Evolutionary conservation across 306 rosid genomes (phyloP).

Genomic region (Casuarina glauca): DNA sequence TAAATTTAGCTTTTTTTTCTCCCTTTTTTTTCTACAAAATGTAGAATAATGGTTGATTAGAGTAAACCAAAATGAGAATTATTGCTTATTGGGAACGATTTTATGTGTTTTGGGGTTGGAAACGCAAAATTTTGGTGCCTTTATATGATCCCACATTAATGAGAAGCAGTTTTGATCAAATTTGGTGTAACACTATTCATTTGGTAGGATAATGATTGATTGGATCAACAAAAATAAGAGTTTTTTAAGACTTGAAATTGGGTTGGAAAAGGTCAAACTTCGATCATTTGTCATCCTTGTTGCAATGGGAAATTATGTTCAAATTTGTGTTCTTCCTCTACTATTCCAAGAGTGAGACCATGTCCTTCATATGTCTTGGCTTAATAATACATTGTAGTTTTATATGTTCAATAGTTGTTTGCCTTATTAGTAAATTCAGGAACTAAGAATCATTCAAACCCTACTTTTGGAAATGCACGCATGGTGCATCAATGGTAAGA

Average conservation of each 20-base stretch:
- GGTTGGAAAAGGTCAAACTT: neutral
- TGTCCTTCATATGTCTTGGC: neutral
- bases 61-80: neutral
- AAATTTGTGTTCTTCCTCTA: neutral
- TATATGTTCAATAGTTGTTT: neutral
- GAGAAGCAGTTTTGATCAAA: neutral
- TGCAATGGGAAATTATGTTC: neutral
- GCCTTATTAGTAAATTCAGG: no score
- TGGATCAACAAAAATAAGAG: neutral
- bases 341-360: neutral
- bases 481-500: no score
- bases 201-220: neutral
- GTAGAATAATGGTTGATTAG: constrained; percentile 2
- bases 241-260: neutral
- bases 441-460: no score
- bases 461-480: no score
- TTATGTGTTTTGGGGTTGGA: neutral
- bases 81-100: neutral
- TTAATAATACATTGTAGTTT: neutral
- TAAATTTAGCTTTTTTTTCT: neutral
- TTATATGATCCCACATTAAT: neutral
- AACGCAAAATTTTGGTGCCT: neutral
- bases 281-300: neutral
- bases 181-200: neutral
- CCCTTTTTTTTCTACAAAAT: neutral